Conservation (phyloP, 2,329 filamentous ascomycete genomes). For the Cercospora janseana region DNA sequence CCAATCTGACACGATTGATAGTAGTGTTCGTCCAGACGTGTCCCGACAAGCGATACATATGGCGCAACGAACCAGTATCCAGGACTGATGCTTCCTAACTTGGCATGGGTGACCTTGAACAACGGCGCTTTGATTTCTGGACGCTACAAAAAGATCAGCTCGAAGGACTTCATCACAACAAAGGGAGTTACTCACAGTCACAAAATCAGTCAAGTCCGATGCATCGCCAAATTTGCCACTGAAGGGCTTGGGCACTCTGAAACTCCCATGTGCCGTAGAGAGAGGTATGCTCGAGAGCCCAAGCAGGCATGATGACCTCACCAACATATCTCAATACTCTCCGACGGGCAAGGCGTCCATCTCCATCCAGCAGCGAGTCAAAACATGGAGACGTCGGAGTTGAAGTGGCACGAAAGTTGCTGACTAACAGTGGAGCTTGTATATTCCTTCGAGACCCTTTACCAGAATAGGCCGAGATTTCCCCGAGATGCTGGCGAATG, state of each 20-base stretch:
- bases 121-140: constrained; percentile 25
- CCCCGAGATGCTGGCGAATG: not conserved
- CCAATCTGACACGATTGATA: constrained; percentile 20
- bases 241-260: not conserved
- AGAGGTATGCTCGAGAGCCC: not conserved
- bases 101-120: constrained; percentile 20
- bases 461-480: not conserved
- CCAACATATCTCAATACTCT: not conserved
- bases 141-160: constrained; percentile 10
- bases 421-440: constrained; percentile 6
- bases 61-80: constrained; percentile 29
- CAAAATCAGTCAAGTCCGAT: constrained; percentile 6
- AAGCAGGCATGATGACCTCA: not conserved
- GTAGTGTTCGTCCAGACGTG: constrained; percentile 2
- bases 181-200: not conserved
- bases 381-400: not conserved
- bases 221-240: constrained; percentile 7
- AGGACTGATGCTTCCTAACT: constrained; percentile 13
- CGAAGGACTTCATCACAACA: not conserved
- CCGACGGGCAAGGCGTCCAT: not conserved
- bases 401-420: constrained; percentile 6
- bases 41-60: constrained; percentile 19
- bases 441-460: too few relatives aligned
- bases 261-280: not conserved
- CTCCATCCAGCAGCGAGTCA: not conserved